These are phyloP conservation scores for Tulasnella sp. DNA, from an alignment of 768 basidiomycete species.

Conservation along the genomic window DNA sequence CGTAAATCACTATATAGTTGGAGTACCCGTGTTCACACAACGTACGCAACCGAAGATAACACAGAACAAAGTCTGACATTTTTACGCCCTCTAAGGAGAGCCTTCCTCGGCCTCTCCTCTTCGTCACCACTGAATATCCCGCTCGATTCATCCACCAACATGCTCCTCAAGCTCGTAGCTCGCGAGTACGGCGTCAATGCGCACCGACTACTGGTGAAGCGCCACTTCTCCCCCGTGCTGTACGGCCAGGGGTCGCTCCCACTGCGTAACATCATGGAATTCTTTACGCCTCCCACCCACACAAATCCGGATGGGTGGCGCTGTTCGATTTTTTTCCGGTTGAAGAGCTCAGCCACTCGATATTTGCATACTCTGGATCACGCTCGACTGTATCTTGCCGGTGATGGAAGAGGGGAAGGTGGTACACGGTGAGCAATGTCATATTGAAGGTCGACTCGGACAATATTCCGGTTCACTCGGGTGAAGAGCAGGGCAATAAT, in stretches of 20 bases:
- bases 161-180: conserved; percentile 19
- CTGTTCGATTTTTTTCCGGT: background rate
- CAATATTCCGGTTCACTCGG: background rate
- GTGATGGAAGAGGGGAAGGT: background rate
- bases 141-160: background rate
- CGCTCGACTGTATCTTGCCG: background rate
- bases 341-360: background rate
- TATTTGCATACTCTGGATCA: background rate
- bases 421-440: conserved; percentile 17
- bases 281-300: background rate
- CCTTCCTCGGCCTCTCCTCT: background rate
- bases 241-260: conserved; percentile 1
- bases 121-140: background rate
- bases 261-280: conserved; percentile 24
- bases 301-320: background rate
- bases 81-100: no score
- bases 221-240: background rate
- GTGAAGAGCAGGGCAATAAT: background rate
- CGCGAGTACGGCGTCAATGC: background rate
- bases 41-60: no score
- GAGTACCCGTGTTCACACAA: no score
- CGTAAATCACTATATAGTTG: no score
- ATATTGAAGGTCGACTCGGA: conserved; percentile 2
- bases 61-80: no score
- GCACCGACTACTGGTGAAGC: conserved; percentile 9